Evolutionary conservation across 108 stramenopile genomes (phyloP), one percentile per base, ranked within the genome.

Genomic region (Schizochytrium sp.): DNA sequence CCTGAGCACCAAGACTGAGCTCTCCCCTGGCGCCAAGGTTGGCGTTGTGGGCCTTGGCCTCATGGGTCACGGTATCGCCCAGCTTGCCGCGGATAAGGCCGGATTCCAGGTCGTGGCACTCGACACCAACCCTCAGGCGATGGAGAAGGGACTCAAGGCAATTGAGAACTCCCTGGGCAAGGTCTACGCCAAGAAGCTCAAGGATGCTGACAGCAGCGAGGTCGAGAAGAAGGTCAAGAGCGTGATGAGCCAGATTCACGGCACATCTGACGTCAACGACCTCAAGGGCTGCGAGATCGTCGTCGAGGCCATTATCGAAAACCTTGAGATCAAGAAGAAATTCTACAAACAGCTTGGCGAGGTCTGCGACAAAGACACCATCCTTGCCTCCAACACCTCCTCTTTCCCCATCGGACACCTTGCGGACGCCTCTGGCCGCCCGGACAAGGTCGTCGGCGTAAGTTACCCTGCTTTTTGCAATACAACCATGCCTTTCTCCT

Each of bases 31-130:
- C 19, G 56, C 72, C 46, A 72, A 95, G 88, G 91, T 99, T 15
- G 98, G 97, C 45, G 96, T 97, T 42, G 92, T 98, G 50, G 98
- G 98, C n/a, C 89, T 99, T 58, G 99, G 99, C n/a, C 94, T 99
- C 87, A 99, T 99, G 98, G 99, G 99, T 40, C 99, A 99, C 89
- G 99, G 99, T 7, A 97, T 99, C 50, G 95, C 88, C 3, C 95
- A 94, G 72, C 89, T 91, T 7, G 93, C 97, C 42, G 97, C 98
- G 15, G 90, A 90, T 73, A 53, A 91, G 46, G 93, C 92, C 44
- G 96, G 96, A 7, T 92, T 95, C 56, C 88, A 93, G 46, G 95
- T 88, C n/a, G 88, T 90, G 40, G 94, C 89, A 19, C 60, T 93
- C 13, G 94, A 94, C 13, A 53, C 69, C 41, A 92, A 53, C 57